A percentile compares a stretch with the other conserved stretches of the same genome.
Conservation (phyloP, 2,329 filamentous ascomycete species). For the Trichoderma citrinoviride region DNA sequence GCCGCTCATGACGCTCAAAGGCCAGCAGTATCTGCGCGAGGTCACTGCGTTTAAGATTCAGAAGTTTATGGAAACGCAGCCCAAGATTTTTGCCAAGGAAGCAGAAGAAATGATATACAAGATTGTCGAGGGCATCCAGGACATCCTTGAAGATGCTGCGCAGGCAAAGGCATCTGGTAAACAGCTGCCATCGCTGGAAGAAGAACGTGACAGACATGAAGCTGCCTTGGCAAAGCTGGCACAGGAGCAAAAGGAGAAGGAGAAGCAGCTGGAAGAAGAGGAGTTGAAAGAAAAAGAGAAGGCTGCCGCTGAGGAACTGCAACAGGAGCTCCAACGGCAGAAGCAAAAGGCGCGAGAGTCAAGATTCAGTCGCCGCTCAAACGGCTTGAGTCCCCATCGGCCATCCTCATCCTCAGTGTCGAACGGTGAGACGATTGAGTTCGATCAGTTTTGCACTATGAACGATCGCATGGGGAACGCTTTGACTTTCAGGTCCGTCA, state of each 20-base stretch:
- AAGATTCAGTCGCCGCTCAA: constrained; percentile 57
- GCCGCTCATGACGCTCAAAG: constrained; percentile 68
- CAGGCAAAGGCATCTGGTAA: constrained; percentile 70
- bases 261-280: constrained; percentile 52
- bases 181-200: constrained; percentile 80
- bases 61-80: constrained; percentile 58
- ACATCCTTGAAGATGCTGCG: constrained; percentile 83
- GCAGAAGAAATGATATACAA: constrained; percentile 61
- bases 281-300: constrained; percentile 67
- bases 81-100: constrained; percentile 50
- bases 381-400: constrained; percentile 32
- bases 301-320: constrained; percentile 66
- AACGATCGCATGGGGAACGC: constrained; percentile 62
- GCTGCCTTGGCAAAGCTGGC: constrained; percentile 63
- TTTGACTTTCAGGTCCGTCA: constrained; percentile 67
- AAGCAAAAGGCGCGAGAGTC: constrained; percentile 62
- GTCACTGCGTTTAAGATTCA: constrained; percentile 69
- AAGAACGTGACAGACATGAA: constrained; percentile 82
- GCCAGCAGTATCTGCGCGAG: constrained; percentile 63
- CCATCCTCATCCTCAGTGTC: constrained; percentile 31
- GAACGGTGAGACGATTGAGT: constrained; percentile 47
- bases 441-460: constrained; percentile 65
- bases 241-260: constrained; percentile 52
- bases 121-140: constrained; percentile 67
- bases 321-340: constrained; percentile 68